These are phyloP conservation scores for Cordyceps militaris DNA, from an alignment of 2,329 filamentous ascomycete species.

Conservation along the genomic window DNA sequence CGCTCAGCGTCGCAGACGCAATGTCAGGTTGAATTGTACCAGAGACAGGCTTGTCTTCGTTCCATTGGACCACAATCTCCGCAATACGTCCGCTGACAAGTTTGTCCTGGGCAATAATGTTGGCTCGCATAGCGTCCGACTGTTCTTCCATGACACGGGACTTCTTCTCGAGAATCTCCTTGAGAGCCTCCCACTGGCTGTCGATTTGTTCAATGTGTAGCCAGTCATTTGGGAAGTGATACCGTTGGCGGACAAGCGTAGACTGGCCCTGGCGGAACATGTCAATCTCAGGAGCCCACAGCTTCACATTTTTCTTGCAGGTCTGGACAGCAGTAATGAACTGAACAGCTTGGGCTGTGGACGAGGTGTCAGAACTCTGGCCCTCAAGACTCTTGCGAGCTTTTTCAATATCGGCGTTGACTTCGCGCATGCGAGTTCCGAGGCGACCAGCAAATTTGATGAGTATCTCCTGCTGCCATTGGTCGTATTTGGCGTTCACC, in stretches of 20 bases:
- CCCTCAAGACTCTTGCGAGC: slow-evolving; percentile 84
- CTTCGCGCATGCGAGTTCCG: slow-evolving; percentile 82
- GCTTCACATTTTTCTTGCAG: slow-evolving; percentile 86
- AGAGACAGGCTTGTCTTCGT: slow-evolving; percentile 93
- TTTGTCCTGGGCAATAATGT: slow-evolving; percentile 90
- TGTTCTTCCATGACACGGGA: slow-evolving; percentile 94
- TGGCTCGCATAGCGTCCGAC: slow-evolving; percentile 87
- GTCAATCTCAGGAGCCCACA: slow-evolving; percentile 93
- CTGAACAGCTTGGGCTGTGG: slow-evolving; percentile 92
- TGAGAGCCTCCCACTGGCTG: slow-evolving; percentile 88
- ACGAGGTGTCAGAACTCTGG: slow-evolving; percentile 87
- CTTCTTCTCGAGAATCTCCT: slow-evolving; percentile 86
- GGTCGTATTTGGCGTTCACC: slow-evolving; percentile 98
- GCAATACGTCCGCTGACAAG: slow-evolving; percentile 82
- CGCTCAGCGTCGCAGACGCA: slow-evolving; percentile 72
- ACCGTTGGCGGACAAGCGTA: slow-evolving; percentile 82
- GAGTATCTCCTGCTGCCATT: slow-evolving; percentile 97
- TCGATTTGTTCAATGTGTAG: slow-evolving; percentile 93
- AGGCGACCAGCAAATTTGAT: slow-evolving; percentile 87
- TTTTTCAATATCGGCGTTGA: slow-evolving; percentile 86
- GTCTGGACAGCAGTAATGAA: slow-evolving; percentile 98
- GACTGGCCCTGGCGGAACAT: slow-evolving; percentile 94
- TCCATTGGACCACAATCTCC: slow-evolving; percentile 82
- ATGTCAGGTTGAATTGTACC: slow-evolving; percentile 87
- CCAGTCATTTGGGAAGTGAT: slow-evolving; percentile 92